These are phyloP conservation scores for Boletus rubroflammeus DNA, from an alignment of 768 basidiomycete species.

Conservation along the genomic window DNA sequence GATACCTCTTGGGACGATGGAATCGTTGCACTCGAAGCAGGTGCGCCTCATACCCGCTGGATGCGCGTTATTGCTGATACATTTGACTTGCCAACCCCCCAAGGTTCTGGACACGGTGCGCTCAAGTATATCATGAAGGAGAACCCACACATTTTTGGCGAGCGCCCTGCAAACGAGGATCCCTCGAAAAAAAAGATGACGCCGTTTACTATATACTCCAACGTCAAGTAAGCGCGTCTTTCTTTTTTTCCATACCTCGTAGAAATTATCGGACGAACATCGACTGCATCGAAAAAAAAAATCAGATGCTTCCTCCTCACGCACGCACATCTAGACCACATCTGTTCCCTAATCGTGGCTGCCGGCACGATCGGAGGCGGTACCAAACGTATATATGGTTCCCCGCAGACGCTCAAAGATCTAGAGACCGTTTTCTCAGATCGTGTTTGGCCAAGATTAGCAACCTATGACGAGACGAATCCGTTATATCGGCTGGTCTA, in stretches of 20 bases:
- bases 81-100: neutral
- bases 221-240: constrained; percentile 30
- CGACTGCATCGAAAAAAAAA: neutral
- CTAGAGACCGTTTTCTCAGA: constrained; percentile 73
- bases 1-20: constrained; percentile 73
- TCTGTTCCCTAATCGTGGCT: constrained; percentile 75
- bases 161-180: constrained; percentile 9
- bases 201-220: constrained; percentile 28
- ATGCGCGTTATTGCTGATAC: neutral
- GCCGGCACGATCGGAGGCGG: constrained; percentile 70
- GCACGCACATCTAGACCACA: constrained; percentile 90
- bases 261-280: too few species aligned
- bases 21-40: constrained; percentile 82
- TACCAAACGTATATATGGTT: constrained; percentile 61
- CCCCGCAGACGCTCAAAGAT: constrained; percentile 59
- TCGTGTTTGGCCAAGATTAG: constrained; percentile 83
- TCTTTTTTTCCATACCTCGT: neutral
- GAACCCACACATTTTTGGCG: constrained; percentile 54
- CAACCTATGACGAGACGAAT: constrained; percentile 65
- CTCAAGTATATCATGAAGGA: constrained; percentile 55
- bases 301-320: constrained; percentile 78
- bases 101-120: constrained; percentile 86
- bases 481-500: constrained; percentile 60
- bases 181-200: constrained; percentile 14
- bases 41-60: constrained; percentile 35